A percentile compares a stretch with the other conserved stretches of the same genome.
Conservation (phyloP, 192 early-diverging fungal genomes). For the Rhizoclosmatium sp. region DNA sequence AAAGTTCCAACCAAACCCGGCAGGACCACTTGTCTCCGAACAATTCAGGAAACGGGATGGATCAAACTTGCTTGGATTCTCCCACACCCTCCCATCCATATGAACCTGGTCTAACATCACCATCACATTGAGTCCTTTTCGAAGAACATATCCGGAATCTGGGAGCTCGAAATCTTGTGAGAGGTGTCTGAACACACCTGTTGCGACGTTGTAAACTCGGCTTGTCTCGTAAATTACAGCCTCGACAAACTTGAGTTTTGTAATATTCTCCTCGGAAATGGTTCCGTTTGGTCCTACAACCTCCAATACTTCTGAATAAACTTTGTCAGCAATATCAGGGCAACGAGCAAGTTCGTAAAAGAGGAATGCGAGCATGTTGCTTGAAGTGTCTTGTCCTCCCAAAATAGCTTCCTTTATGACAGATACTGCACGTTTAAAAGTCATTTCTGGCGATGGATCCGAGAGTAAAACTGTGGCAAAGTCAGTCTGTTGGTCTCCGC, state of each 20-base stretch:
- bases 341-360: conserved; percentile 4
- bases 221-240: conserved; percentile 16
- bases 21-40: neutral
- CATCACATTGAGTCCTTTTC: neutral
- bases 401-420: neutral
- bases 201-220: neutral
- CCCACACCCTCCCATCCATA: neutral
- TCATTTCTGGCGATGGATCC: neutral
- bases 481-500: neutral
- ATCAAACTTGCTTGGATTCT: conserved; percentile 13
- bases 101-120: neutral
- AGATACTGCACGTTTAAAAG: neutral
- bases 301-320: neutral
- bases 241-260: neutral
- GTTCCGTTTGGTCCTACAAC: neutral
- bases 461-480: neutral
- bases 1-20: neutral
- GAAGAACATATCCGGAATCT: neutral
- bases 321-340: neutral
- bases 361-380: conserved; percentile 5
- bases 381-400: conserved; percentile 5
- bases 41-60: conserved; percentile 16
- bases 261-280: neutral
- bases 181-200: too few relatives aligned
- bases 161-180: neutral